Evolutionary conservation across 805 yeast genomes (phyloP).

Genomic region (Myxozyma mucilagina): DNA sequence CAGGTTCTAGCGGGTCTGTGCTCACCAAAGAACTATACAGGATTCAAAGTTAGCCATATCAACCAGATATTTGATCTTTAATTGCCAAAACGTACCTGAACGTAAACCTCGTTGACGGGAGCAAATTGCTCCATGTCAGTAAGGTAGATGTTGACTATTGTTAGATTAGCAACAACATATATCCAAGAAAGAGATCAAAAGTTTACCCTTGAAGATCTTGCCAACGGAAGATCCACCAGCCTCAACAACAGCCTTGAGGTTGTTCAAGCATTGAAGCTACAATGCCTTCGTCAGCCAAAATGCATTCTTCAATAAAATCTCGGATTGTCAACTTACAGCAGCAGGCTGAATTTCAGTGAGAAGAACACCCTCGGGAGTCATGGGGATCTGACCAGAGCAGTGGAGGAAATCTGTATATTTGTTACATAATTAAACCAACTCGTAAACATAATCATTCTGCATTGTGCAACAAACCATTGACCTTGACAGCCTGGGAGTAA

Average conservation of each 20-base stretch:
- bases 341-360: constrained; percentile 66
- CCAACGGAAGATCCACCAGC: constrained; percentile 84
- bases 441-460: not conserved
- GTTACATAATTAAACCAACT: not conserved
- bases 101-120: constrained; percentile 82
- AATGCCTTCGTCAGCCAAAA: not conserved
- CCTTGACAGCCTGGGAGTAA: constrained; percentile 93
- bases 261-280: constrained; percentile 44
- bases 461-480: constrained; percentile 50
- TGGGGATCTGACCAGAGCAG: constrained; percentile 94
- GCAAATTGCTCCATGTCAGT: constrained; percentile 87
- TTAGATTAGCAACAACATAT: not conserved
- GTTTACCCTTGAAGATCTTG: constrained; percentile 64
- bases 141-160: constrained; percentile 72
- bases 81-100: constrained; percentile 40
- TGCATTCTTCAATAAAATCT: not conserved
- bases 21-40: constrained; percentile 59
- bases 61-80: not conserved
- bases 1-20: constrained; percentile 97
- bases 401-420: constrained; percentile 66
- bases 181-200: constrained; percentile 38
- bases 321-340: constrained; percentile 22
- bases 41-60: not conserved
- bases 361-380: constrained; percentile 71
- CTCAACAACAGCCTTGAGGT: constrained; percentile 61